These are phyloP conservation scores for Mikania micrantha DNA, from an alignment of 129 eudicot species.

Conservation along the genomic window DNA sequence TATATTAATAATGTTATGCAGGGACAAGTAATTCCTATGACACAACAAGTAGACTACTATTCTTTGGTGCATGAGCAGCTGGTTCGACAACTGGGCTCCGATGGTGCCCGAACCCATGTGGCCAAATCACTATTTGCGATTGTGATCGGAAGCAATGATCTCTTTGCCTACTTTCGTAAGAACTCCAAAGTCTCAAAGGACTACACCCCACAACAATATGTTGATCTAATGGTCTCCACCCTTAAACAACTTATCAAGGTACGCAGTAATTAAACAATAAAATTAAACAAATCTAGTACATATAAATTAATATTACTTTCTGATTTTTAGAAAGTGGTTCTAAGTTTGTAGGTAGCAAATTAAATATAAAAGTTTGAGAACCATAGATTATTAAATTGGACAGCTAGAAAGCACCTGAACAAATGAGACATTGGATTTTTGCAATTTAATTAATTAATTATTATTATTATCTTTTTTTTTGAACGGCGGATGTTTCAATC, in stretches of 20 bases:
- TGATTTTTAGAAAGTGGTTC: too few relatives aligned
- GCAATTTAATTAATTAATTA: too few relatives aligned
- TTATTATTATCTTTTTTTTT: too few relatives aligned
- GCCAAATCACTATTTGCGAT: constrained; percentile 46
- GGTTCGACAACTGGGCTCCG: constrained; percentile 27
- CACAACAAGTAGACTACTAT: constrained; percentile 43
- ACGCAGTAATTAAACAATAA: too few relatives aligned
- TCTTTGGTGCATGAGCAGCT: constrained; percentile 27
- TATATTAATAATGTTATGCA: constrained; percentile 1
- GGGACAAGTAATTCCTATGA: constrained; percentile 43
- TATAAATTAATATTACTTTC: too few relatives aligned
- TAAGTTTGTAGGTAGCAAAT: too few relatives aligned
- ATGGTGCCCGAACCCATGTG: constrained; percentile 31
- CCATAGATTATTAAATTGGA: too few relatives aligned
- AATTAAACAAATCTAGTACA: too few relatives aligned
- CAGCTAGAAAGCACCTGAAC: too few relatives aligned
- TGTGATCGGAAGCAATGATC: constrained; percentile 77
- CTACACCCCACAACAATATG: constrained; percentile 38
- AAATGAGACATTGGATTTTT: too few relatives aligned
- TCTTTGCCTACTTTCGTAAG: constrained; percentile 37
- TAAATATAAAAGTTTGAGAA: too few relatives aligned
- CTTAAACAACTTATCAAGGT: constrained; percentile 46
- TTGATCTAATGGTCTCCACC: constrained; percentile 41
- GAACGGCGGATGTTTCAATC: too few relatives aligned
- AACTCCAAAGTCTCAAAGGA: constrained; percentile 22